Evolutionary conservation across 768 basidiomycete genomes (phyloP), one percentile per base, ranked within the genome.

Genomic region (Kwoniella botswanensis): DNA sequence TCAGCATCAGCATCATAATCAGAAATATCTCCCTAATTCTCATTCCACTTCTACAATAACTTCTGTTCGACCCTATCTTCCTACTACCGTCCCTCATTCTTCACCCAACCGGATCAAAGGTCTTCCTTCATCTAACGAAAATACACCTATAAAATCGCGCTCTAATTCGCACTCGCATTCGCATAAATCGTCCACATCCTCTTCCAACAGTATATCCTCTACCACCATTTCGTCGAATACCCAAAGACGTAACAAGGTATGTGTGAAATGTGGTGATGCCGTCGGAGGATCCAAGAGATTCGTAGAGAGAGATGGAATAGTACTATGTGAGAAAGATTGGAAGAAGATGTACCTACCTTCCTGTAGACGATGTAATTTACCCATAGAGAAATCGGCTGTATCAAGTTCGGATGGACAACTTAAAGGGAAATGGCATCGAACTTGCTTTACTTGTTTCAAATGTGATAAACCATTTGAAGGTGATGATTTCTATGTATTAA

Each of bases 321-420:
- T 93, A 46, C 84, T 97, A 76, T 97, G 95, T 82, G 95, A 94
- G 79, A 85, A 84, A 76, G 95, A 94, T 82, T 97, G 94, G 94
- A 97, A 96, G 86, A 90, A 92, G 78, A 91, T 95, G 90, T 97
- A 96, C 85, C 84, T 97, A 72, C 94, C 94, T 71, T 94, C 93
- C 86, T 97, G 94, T 80, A 92, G 94, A 43, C 88, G 94, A 56
- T 98, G 94, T 82, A 89, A 88, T 77, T 79, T 90, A 22, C 90
- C 93, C 0, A 97, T 98, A 56, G 94, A 97, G 85, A 93, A 89
- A 70, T 90, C 91, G 74, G 94, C 94, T 22, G 92, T 98, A 22
- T 94, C 92, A 22, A 92, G 91, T 5, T 89, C 91, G 13, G 94
- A 98, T 79, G 94, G 94, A 2, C 94, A 96, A 83, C 86, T 98